Percentiles rank a stretch among this genome's conserved stretches.
Conservation (phyloP, 148 eudicot species). For the Pouteria glomerata region DNA sequence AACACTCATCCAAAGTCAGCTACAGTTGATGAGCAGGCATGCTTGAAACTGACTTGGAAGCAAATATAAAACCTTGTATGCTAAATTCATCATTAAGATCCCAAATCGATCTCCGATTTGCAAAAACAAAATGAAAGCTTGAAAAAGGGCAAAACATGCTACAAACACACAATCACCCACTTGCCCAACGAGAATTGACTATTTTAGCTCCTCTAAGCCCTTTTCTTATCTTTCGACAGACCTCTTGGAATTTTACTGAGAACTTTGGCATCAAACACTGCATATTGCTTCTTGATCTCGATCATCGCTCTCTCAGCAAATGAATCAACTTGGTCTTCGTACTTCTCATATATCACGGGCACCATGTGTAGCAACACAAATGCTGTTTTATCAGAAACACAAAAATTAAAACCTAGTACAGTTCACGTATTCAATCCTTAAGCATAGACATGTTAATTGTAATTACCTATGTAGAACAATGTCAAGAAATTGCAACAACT, state of each 20-base stretch:
- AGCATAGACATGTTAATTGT: too few species aligned
- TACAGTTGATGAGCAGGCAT: too few species aligned
- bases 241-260: conserved; percentile 68
- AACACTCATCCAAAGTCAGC: too few species aligned
- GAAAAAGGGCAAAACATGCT: background rate
- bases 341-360: conserved; percentile 74
- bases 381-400: conserved; percentile 28
- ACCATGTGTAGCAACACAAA: conserved; percentile 67
- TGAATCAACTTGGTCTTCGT: conserved; percentile 60
- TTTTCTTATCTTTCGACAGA: conserved; percentile 51
- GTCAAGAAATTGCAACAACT: conserved; percentile 72
- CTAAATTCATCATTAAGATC: too few species aligned
- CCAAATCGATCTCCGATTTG: too few species aligned
- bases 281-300: conserved; percentile 67
- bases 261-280: conserved; percentile 61
- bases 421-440: background rate
- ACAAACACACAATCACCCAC: conserved; percentile 14
- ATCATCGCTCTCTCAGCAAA: conserved; percentile 50
- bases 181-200: background rate
- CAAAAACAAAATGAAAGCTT: too few species aligned
- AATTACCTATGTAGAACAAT: conserved; percentile 57
- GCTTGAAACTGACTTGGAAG: too few species aligned
- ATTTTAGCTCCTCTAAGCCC: conserved; percentile 30
- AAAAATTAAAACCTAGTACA: background rate
- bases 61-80: too few species aligned